Conservation (phyloP, 139 green algal species). For the Coelastrella sp. region DNA sequence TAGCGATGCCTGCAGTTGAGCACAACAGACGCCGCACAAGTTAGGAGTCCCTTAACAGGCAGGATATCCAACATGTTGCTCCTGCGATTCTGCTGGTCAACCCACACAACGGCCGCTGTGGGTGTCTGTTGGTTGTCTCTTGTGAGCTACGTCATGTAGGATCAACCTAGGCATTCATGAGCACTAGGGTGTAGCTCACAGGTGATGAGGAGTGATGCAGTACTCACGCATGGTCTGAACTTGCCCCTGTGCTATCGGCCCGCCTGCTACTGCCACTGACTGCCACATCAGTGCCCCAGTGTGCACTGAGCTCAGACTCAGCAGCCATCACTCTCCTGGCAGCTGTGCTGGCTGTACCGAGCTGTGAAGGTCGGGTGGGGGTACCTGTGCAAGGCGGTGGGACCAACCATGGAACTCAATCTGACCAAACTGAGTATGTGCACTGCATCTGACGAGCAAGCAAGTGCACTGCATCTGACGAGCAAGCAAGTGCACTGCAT, state of each 20-base stretch:
- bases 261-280: slow-evolving; percentile 29
- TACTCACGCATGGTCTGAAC: slow-evolving; percentile 6
- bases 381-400: not conserved
- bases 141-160: no score
- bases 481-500: no score
- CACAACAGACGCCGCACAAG: not conserved
- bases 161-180: no score
- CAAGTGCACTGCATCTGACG: no score
- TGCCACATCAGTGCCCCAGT: slow-evolving; percentile 18
- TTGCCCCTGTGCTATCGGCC: slow-evolving; percentile 3
- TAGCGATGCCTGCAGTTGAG: slow-evolving; percentile 1
- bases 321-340: not conserved
- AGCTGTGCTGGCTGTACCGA: not conserved
- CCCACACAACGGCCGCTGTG: no score
- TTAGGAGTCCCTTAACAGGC: no score
- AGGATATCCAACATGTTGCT: no score
- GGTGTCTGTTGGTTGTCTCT: no score
- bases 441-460: no score
- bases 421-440: no score
- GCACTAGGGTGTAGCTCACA: no score
- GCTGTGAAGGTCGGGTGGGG: not conserved
- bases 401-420: not conserved
- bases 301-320: not conserved
- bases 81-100: not conserved
- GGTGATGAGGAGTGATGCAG: no score